These are phyloP conservation scores for Mortierella sp. DNA, from an alignment of 371 early-diverging fungal genomes.

Conservation along the genomic window DNA sequence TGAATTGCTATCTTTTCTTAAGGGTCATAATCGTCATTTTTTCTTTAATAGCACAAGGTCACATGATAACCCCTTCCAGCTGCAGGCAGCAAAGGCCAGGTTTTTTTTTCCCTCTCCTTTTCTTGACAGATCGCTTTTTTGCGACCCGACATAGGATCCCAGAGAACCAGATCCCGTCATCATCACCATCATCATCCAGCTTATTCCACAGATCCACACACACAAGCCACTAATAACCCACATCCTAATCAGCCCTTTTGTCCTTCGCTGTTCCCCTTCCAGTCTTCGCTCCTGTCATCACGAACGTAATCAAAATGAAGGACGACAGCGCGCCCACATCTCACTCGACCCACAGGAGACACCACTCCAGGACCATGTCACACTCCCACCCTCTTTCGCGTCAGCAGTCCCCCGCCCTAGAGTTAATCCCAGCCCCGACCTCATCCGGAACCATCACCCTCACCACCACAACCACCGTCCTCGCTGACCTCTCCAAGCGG, in stretches of 20 bases:
- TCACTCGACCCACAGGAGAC: conserved; percentile 36
- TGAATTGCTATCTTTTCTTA: too few relatives aligned
- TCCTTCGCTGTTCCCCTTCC: too few relatives aligned
- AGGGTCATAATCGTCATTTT: too few relatives aligned
- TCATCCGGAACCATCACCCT: conserved; percentile 45
- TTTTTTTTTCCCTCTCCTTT: too few relatives aligned
- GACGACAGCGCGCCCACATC: conserved; percentile 35
- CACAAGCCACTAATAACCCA: not conserved
- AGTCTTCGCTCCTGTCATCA: too few relatives aligned
- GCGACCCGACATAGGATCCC: too few relatives aligned
- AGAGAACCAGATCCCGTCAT: too few relatives aligned
- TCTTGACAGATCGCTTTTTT: too few relatives aligned
- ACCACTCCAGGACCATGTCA: conserved; percentile 50
- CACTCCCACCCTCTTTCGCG: conserved; percentile 47
- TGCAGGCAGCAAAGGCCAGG: too few relatives aligned
- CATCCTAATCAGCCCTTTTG: not conserved
- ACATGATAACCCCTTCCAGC: too few relatives aligned
- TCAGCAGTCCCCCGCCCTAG: conserved; percentile 48
- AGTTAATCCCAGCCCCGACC: conserved; percentile 37
- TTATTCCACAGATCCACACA: not conserved
- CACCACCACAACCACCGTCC: conserved; percentile 38
- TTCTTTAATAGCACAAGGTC: too few relatives aligned
- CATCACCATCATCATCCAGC: conserved; percentile 6
- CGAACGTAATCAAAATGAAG: conserved; percentile 29
- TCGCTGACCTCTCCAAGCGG: conserved; percentile 33